Conservation (phyloP, 2,329 filamentous ascomycete genomes). For the Cadophora sp. region DNA sequence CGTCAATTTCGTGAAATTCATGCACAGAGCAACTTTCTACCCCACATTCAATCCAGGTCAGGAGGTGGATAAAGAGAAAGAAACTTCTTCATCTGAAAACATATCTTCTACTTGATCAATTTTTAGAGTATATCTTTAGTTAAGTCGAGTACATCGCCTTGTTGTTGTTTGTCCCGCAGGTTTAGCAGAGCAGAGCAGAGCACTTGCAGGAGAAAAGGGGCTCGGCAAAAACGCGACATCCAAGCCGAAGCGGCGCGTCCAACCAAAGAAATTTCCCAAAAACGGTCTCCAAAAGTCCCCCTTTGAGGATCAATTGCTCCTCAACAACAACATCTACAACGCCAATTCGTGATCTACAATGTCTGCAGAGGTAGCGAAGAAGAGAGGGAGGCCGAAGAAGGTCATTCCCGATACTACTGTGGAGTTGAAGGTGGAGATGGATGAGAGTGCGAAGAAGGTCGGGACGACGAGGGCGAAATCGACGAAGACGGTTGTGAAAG, state of each 20-base stretch:
- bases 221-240: slow-evolving; percentile 25
- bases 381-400: slow-evolving; percentile 44
- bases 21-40: slow-evolving; percentile 21
- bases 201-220: not conserved
- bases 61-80: not conserved
- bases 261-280: not conserved
- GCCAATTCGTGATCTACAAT: slow-evolving; percentile 24
- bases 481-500: slow-evolving; percentile 34
- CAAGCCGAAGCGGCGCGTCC: slow-evolving; percentile 29
- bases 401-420: slow-evolving; percentile 36
- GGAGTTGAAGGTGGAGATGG: slow-evolving; percentile 33
- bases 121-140: not conserved
- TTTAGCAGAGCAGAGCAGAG: not conserved
- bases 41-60: slow-evolving; percentile 14
- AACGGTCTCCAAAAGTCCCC: slow-evolving; percentile 16
- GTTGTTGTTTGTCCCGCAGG: not conserved
- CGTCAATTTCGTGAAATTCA: slow-evolving; percentile 37
- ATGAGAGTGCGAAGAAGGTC: slow-evolving; percentile 25
- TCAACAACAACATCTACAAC: not conserved
- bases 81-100: not conserved
- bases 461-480: slow-evolving; percentile 38
- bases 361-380: slow-evolving; percentile 41
- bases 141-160: not conserved
- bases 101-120: not conserved
- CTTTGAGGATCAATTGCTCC: not conserved